Base-by-base conservation (phyloP, 306 rosid genomes). In the Ceratonia siliqua region DNA sequence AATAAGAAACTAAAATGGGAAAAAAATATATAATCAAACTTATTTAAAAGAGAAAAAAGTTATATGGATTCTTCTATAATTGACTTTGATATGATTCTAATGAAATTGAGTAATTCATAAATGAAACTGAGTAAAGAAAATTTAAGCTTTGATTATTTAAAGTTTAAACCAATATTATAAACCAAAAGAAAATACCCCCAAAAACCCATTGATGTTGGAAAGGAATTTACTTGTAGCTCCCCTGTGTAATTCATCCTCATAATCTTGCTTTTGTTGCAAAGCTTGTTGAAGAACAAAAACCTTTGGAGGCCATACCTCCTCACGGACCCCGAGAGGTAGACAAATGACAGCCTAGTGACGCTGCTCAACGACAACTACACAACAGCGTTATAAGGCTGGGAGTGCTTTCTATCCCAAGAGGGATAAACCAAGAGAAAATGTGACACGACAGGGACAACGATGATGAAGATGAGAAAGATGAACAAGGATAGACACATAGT, bases 241-340 rank as follows among this genome's bases (percentile, higher is more conserved):
- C 54, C 80, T 14, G 92, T 91, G 76, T 94, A 94, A 15, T 91
- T 87, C 22, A 3, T 57, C 27, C 97, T 70, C 3, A 92, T 92
- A 1, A 80, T 79, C 62, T 92, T 96, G 84, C 99, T 94, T 24
- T 92, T 97, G 13, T 94, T 83, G 56, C 89, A 87, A 4, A 90
- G 97, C 85, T 87, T 90, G 41, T 88, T 95, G 13, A 92, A 82
- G 89, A 94, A 94, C 80, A 94, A 73, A 78, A 92, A 94, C 64
- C 92, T 82, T 10, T 93, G 73, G 0, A 94, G 84, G 0, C 99
- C 95, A 4, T 76, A 94, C 21, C 73, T 84, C 39, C 72, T 70
- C 0, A 91, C 88, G 81, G 90, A 88, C n/a, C 62, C 39, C 2
- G 99, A 61, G 8, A 94, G 85, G 50, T 92, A 92, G 13, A 91